Base-by-base conservation (phyloP, 2,329 filamentous ascomycete genomes). In the Fragosphaeria purpurea region DNA sequence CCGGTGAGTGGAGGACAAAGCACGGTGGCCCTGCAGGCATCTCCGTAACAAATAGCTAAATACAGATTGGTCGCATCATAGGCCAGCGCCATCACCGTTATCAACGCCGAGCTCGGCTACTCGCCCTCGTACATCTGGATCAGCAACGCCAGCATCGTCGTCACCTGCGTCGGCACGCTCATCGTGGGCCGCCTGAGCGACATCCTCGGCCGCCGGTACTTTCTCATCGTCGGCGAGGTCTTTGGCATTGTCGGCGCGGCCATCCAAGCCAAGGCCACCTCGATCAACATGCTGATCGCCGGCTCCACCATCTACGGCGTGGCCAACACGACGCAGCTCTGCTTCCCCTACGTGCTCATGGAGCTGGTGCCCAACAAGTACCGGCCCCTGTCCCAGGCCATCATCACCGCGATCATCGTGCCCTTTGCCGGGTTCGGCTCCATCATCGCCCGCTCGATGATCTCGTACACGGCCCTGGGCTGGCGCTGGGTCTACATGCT, bases 401-500 rank as follows among this genome's bases (percentile, higher is more conserved):
- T 65, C 43, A 64, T 68, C 31, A 67, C 70, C 53, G 56, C 67
- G 10, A 62, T 62, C 2, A 65, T 63, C 13, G 50, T 67, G 35
- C 65, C 65, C 35, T 67, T 65, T 53, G 65, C 67, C 50, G 61
- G 65, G 31, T 68, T 70, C 51, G 73, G 70, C 0, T 68, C 70
- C n/a, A 60, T 72, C 46, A 70, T 75, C 50, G 71, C 71, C 4
- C 62, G 67, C 8, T 60, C 62, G 3, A 63, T 74, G 35, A 66
- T 71, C 46, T 50, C 62, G 30, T 63, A 70, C 41, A 73, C 70
- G 1, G 58, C 55, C 4, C 56, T 63, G 4, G 62, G 63, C 11
- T 76, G 73, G 72, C 63, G 73, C 34, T 74, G 71, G 69, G 66
- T 61, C 46, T 77, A 72, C 58, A 74, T 72, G 54, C 56, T 76